phyloP scores from a whole-genome alignment of 2,329 filamentous ascomycete genomes.

The Trichophyton benhamiae region DNA sequence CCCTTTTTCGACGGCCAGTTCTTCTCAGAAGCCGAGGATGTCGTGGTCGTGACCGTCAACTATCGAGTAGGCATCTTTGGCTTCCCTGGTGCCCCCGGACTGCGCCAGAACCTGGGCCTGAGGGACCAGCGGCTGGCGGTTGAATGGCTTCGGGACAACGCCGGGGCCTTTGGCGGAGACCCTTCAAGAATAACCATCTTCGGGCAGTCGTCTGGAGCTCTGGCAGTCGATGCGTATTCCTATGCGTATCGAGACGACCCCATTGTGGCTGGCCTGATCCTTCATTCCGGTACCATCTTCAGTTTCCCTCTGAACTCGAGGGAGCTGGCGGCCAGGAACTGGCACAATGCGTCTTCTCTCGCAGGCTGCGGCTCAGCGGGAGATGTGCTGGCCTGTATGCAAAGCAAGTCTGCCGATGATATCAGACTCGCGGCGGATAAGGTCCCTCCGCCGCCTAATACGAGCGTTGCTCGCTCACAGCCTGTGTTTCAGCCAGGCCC shows the following conservation, averaged over 20 bases:
- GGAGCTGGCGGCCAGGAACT: constrained; percentile 28
- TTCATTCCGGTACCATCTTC: constrained; percentile 28
- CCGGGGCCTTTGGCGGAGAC: constrained; percentile 23
- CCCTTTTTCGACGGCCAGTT: constrained; percentile 25
- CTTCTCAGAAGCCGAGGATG: constrained; percentile 26
- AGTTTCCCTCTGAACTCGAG: constrained; percentile 35
- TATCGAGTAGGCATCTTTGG: constrained; percentile 38
- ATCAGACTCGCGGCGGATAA: constrained; percentile 28
- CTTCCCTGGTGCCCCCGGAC: constrained; percentile 27
- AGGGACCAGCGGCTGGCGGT: constrained; percentile 23
- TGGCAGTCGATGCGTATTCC: constrained; percentile 34
- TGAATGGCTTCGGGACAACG: constrained; percentile 19
- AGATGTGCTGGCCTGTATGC: constrained; percentile 30
- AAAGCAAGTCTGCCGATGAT: constrained; percentile 23
- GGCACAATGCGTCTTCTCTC: constrained; percentile 30
- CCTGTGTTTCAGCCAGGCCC: constrained; percentile 33
- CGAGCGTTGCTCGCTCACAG: constrained; percentile 21
- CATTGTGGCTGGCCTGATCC: constrained; percentile 28
- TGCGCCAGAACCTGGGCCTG: constrained; percentile 26
- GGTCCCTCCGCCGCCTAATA: constrained; percentile 22
- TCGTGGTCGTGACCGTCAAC: constrained; percentile 35
- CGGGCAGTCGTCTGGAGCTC: constrained; percentile 33
- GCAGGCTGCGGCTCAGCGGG: constrained; percentile 28
- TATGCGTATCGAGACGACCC: constrained; percentile 22
- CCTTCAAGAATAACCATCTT: constrained; percentile 24